Conservation (phyloP, 2,329 filamentous ascomycete species). For the Venturia nashicola region DNA sequence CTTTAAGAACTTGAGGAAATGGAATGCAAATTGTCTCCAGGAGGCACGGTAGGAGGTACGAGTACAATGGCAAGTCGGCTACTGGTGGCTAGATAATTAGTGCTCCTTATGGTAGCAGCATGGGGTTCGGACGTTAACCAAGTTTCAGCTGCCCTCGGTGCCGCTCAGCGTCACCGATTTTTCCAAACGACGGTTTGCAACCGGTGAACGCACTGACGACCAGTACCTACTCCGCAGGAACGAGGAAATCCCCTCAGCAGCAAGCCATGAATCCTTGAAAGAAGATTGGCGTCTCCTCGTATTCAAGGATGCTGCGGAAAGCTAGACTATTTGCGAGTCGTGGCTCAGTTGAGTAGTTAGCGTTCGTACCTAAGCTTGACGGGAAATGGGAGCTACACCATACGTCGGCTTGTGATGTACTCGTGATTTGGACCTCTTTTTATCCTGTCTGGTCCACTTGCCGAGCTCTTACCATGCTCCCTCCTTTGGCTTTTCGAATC, state of each 20-base stretch:
- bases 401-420: not conserved
- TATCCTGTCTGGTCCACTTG: not conserved
- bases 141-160: not conserved
- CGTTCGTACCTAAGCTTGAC: not conserved
- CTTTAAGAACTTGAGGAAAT: not conserved
- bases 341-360: too few relatives aligned
- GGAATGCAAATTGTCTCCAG: not conserved
- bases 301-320: too few relatives aligned
- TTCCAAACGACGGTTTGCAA: not conserved
- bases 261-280: not conserved
- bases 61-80: not conserved
- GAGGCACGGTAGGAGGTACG: not conserved
- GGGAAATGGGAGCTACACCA: not conserved
- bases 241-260: not conserved
- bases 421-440: not conserved
- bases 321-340: too few relatives aligned
- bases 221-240: not conserved
- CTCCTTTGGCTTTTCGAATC: not conserved
- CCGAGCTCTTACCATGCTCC: not conserved
- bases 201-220: not conserved
- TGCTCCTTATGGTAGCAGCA: not conserved
- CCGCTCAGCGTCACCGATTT: not conserved
- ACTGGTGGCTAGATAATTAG: not conserved
- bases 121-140: too few relatives aligned
- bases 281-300: too few relatives aligned